Evolutionary conservation across 139 green algal species (phyloP).

Genomic region (Marvania coccoides): DNA sequence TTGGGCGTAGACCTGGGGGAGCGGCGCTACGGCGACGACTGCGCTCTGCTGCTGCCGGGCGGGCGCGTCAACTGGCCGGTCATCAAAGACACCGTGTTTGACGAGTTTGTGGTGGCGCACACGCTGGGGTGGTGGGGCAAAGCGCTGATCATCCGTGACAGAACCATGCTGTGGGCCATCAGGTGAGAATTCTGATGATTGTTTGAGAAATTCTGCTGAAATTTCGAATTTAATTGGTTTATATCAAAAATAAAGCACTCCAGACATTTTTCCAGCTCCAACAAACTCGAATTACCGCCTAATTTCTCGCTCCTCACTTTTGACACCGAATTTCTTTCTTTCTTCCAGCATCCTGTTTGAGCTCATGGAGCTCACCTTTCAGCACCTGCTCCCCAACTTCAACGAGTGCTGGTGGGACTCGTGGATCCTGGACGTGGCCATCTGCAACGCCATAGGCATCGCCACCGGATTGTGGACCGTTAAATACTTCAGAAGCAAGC

Average conservation of each 20-base stretch:
- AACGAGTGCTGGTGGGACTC: slow-evolving; percentile 97
- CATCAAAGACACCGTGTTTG: slow-evolving; percentile 67
- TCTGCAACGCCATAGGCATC: slow-evolving; percentile 80
- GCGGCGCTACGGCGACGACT: slow-evolving; percentile 69
- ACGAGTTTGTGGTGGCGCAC: slow-evolving; percentile 93
- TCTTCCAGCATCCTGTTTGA: slow-evolving; percentile 42
- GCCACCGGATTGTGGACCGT: slow-evolving; percentile 58
- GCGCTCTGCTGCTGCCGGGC: slow-evolving; percentile 59
- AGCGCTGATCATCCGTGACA: slow-evolving; percentile 73
- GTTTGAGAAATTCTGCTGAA: no score
- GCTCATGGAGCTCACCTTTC: slow-evolving; percentile 54
- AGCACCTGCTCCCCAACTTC: slow-evolving; percentile 93
- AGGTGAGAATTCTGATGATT: neutral
- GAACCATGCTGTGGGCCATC: slow-evolving; percentile 54
- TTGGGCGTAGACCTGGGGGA: slow-evolving; percentile 68
- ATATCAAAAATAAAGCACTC: neutral
- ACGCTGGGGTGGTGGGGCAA: slow-evolving; percentile 73
- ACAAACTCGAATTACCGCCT: neutral
- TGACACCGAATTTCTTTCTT: neutral
- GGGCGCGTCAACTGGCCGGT: slow-evolving; percentile 46
- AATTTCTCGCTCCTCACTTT: neutral
- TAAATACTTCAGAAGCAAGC: slow-evolving; percentile 42
- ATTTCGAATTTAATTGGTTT: no score
- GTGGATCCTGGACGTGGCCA: slow-evolving; percentile 80
- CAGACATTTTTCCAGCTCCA: neutral